Percentiles rank a stretch among this genome's conserved stretches.
These are phyloP conservation scores for Aureobasidium sp. DNA, from an alignment of 2,329 filamentous ascomycete genomes.

Conservation along the genomic window DNA sequence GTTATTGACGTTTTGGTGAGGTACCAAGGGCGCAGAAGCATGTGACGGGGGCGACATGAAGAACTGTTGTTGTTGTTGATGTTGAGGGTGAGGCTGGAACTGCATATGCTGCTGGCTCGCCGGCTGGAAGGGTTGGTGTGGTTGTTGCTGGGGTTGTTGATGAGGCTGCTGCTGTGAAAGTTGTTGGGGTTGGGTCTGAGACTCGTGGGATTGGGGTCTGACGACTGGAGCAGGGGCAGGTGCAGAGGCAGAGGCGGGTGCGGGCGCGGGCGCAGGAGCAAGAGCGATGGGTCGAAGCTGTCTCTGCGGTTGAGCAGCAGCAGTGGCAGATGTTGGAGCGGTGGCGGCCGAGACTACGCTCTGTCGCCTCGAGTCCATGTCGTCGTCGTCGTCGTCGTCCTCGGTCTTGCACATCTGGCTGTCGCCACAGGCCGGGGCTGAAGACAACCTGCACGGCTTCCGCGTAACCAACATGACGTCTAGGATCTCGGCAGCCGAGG, in stretches of 20 bases:
- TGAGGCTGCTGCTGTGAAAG: neutral
- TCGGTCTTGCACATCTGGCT: neutral
- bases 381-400: neutral
- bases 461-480: conserved; percentile 13
- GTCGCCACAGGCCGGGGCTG: neutral
- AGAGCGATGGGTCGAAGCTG: conserved; percentile 2
- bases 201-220: neutral
- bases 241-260: neutral
- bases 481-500: neutral
- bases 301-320: conserved; percentile 15
- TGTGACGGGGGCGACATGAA: neutral
- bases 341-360: neutral
- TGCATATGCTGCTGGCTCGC: neutral
- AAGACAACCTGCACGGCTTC: conserved; percentile 2
- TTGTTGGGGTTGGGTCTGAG: neutral
- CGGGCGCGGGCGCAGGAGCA: neutral
- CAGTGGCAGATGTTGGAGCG: neutral
- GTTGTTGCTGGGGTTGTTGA: neutral
- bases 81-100: neutral
- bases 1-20: neutral
- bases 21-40: neutral
- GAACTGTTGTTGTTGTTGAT: neutral
- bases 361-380: neutral
- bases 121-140: neutral
- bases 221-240: neutral